phyloP scores from a whole-genome alignment of 164 flowering plant genomes.

The grape (Vitis vinifera) region DNA sequence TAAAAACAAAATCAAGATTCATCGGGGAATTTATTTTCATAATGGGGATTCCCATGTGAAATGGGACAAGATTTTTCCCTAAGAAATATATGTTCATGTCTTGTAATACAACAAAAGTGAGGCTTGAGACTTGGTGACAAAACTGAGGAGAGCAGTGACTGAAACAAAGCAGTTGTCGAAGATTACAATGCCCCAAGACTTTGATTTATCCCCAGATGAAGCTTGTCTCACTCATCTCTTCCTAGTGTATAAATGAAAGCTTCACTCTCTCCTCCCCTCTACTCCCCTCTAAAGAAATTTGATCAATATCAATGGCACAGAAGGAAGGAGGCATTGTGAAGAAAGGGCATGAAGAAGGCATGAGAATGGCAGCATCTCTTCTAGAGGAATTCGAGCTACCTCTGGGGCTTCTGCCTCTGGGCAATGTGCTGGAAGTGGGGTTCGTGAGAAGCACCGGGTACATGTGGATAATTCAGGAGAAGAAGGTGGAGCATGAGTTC shows the following conservation, averaged over 20 bases:
- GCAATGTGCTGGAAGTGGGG: slow-evolving; percentile 34
- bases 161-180: no score
- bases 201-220: background rate
- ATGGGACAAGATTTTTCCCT: no score
- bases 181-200: no score
- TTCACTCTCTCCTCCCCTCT: background rate
- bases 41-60: no score
- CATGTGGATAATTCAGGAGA: slow-evolving; percentile 35
- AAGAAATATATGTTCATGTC: no score
- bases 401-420: slow-evolving; percentile 33
- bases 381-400: slow-evolving; percentile 34
- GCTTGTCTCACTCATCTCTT: background rate
- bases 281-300: background rate
- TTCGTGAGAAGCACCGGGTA: slow-evolving; percentile 28
- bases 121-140: no score
- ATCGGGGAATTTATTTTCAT: no score
- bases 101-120: no score
- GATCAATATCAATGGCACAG: slow-evolving; percentile 15
- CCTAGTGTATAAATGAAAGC: background rate
- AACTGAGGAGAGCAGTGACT: no score
- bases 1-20: no score
- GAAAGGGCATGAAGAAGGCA: slow-evolving; percentile 39
- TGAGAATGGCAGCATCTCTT: slow-evolving; percentile 25
- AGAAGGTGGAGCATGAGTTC: slow-evolving; percentile 34
- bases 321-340: slow-evolving; percentile 33